These are phyloP conservation scores for Amylostereum areolatum DNA, from an alignment of 1,284 basidiomycete genomes.

Conservation along the genomic window DNA sequence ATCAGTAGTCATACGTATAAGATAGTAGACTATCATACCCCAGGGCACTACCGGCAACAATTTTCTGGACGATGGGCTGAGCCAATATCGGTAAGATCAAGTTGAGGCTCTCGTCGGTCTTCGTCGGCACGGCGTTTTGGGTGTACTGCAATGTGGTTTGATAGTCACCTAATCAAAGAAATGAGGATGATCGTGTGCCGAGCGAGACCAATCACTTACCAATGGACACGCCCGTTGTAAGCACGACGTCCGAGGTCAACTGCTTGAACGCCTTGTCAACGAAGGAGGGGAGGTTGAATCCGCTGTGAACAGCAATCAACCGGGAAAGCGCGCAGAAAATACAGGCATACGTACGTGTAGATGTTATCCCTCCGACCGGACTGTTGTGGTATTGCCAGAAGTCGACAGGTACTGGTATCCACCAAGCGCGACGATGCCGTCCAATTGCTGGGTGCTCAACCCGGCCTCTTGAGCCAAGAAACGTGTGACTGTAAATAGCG, in stretches of 20 bases:
- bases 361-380: conserved; percentile 31
- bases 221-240: conserved; percentile 53
- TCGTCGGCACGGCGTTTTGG: conserved; percentile 52
- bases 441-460: conserved; percentile 55
- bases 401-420: conserved; percentile 57
- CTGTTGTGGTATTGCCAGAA: conserved; percentile 25
- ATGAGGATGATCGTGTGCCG: not conserved
- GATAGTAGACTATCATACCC: conserved; percentile 30
- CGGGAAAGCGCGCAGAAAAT: not conserved
- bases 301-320: conserved; percentile 28
- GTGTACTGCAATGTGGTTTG: conserved; percentile 56
- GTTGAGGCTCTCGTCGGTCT: conserved; percentile 58
- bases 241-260: conserved; percentile 55
- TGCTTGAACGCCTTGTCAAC: conserved; percentile 63
- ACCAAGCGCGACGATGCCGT: conserved; percentile 65
- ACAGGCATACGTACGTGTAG: conserved; percentile 39
- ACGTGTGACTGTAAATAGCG: conserved; percentile 68
- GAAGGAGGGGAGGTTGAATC: conserved; percentile 65
- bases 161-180: conserved; percentile 47
- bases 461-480: conserved; percentile 62
- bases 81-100: conserved; percentile 69
- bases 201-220: conserved; percentile 30
- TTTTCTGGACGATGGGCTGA: conserved; percentile 74
- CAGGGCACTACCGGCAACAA: conserved; percentile 57
- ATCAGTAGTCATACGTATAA: conserved; percentile 3